phyloP scores from a whole-genome alignment of 257 asterid genomes.

The Asclepias syriaca region DNA sequence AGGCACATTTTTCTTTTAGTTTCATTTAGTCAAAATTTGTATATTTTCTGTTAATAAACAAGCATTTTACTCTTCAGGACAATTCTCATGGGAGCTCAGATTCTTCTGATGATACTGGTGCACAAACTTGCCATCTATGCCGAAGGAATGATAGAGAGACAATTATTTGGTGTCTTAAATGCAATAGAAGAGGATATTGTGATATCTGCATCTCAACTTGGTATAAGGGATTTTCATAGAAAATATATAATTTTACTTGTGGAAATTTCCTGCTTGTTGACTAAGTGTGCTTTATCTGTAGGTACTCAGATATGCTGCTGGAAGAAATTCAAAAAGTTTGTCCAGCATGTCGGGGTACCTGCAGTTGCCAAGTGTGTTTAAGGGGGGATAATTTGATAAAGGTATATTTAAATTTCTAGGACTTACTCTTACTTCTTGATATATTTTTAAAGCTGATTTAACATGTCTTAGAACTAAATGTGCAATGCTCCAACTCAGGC shows the following conservation, averaged over 20 bases:
- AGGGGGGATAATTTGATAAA: conserved; percentile 90
- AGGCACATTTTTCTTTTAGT: neutral
- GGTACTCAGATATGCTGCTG: conserved; percentile 67
- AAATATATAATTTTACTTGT: neutral
- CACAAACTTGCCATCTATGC: conserved; percentile 96
- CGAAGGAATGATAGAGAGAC: conserved; percentile 51
- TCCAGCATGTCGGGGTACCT: conserved; percentile 95
- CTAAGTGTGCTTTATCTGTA: conserved; percentile 31
- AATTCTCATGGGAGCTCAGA: conserved; percentile 68
- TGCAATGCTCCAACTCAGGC: conserved; percentile 41
- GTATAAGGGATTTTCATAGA: conserved; percentile 33
- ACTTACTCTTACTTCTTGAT: neutral
- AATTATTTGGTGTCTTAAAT: conserved; percentile 81
- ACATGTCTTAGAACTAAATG: neutral
- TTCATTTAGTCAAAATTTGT: neutral
- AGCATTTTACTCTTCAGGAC: conserved; percentile 40
- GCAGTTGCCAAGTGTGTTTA: conserved; percentile 86
- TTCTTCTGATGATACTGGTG: conserved; percentile 78
- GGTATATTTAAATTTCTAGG: conserved; percentile 42
- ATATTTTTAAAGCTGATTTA: neutral
- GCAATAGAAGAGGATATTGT: conserved; percentile 91
- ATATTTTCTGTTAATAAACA: conserved; percentile 15
- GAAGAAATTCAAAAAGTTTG: conserved; percentile 78
- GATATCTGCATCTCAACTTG: conserved; percentile 85
- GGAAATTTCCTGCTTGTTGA: conserved; percentile 20